Evolutionary conservation across 2,329 filamentous ascomycete genomes (phyloP), one percentile per base, ranked within the genome.

Genomic region (Pseudohalonectria lignicola): DNA sequence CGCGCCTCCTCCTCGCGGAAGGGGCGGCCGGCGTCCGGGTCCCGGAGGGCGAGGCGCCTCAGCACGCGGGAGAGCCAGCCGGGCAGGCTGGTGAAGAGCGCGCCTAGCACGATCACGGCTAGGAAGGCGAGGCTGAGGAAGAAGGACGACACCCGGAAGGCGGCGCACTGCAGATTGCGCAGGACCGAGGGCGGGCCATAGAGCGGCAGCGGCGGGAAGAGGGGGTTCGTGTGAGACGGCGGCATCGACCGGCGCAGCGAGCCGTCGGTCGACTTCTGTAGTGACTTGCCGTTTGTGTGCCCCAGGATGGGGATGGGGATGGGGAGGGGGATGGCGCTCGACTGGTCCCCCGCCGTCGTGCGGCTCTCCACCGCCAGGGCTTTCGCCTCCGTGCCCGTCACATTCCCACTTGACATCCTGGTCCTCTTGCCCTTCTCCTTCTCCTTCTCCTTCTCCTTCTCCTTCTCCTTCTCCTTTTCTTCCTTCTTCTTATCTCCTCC

Each of bases 151-250:
- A 73, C 46, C 9, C 79, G 71, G 43, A 92, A 82, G 13, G 69
- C 61, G 21, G 69, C 56, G 52, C 76, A 84, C 46, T 88, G 80
- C 1, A 86, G 23, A 23, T 75, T 67, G 34, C 78, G 70, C n/a
- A 80, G 41, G 1, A 73, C 37, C 1, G 82, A 79, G 0, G 86
- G 78, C 1, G 86, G 81, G 0, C 84, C 84, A 49, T 94, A 94
- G 1, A 86, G 64, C 0, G 87, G 87, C 8, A 94, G 59, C 2
- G 86, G 84, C 5, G 87, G 87, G 47, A 95, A 95, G 5, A 94
- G 63, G 3, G 85, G 82, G 47, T 88, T 80, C 2, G 84, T 88
- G 45, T 76, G 71, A 7, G 78, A 78, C 1, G 78, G 76, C 0
- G 82, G 79, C 60, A 68, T 69, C 12, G 67, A 53, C 41, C 54